Base-by-base conservation (phyloP, 2,329 filamentous ascomycete genomes). In the Emmonsia crescens region DNA sequence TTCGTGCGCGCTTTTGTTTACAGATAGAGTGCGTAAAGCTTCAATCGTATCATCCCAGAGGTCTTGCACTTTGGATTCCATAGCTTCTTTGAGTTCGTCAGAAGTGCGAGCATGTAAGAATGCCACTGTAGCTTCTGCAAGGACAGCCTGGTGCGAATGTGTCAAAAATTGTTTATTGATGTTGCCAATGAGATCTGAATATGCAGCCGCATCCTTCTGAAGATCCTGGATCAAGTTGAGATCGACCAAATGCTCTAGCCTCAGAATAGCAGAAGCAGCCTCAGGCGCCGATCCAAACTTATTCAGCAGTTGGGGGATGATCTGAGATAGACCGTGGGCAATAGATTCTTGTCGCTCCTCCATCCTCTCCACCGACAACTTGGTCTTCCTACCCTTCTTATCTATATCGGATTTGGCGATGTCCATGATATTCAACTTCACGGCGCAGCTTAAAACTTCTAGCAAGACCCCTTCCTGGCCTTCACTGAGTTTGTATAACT, bases 121-220 rank as follows among this genome's bases (percentile, higher is more conserved):
- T 5, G 92, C 89, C 27, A 85, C 82, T 33, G 89, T 88, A 16
- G 91, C 93, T 73, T 96, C 92, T 12, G 85, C 85, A 54, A 99
- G 80, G 21, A 97, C 92, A 61, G 84, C 84, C 68, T 89, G 88
- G 69, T 96, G 90, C 51, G 89, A 89, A 71, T 99, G 94, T n/a
- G 91, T 86, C 68, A 89, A 86, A 76, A 99, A 97, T 69, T 99
- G 94, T 62, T 90, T 91, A 73, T 89, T 91, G 68, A 97, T 91
- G 69, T 96, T 92, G 67, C 96, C 91, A 1, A 99, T 79, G 36
- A 97, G 78, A 27, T 87, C 85, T 6, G 87, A 84, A 70, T 95
- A 96, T 1, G 86, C 87, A 1, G 88, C 86, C 0, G 90, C 85
- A 66, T 95, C 91, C 72, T 96, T 91, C 59, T 92, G 87, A 44